phyloP scores from a whole-genome alignment of 306 rosid genomes.

The Glycyrrhiza uralensis region DNA sequence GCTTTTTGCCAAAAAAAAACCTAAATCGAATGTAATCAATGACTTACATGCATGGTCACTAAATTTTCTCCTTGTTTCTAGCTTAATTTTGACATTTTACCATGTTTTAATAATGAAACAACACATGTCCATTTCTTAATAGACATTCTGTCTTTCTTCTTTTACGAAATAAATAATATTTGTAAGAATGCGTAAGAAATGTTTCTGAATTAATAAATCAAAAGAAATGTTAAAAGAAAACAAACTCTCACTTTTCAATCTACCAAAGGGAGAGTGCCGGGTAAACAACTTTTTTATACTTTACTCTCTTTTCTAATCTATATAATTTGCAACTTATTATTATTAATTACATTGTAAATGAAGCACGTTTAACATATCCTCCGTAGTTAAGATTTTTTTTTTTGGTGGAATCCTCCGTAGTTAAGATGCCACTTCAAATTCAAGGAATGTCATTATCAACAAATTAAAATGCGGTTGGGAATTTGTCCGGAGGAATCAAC shows the following conservation, averaged over 20 bases:
- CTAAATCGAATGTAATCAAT: too few relatives aligned
- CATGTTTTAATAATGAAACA: too few relatives aligned
- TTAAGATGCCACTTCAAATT: neutral
- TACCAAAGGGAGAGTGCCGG: neutral
- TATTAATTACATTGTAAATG: neutral
- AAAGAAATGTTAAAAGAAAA: neutral
- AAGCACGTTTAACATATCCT: conserved; percentile 26
- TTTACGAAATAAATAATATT: neutral
- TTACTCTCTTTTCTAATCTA: neutral
- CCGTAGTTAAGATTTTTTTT: neutral
- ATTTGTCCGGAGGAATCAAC: too few relatives aligned
- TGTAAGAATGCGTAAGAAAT: neutral
- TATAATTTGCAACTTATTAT: neutral
- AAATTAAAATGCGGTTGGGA: too few relatives aligned
- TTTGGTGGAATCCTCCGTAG: too few relatives aligned
- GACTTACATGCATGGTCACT: too few relatives aligned
- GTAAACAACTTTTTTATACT: too few relatives aligned
- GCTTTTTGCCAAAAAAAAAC: too few relatives aligned
- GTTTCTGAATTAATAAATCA: neutral
- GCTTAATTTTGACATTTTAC: too few relatives aligned
- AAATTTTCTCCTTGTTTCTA: too few relatives aligned
- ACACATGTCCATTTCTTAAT: neutral
- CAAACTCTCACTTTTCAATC: neutral
- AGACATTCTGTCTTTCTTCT: neutral
- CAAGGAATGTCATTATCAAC: neutral